Conservation (phyloP, 2,329 filamentous ascomycete genomes). For the Fusarium decemcellulare region DNA sequence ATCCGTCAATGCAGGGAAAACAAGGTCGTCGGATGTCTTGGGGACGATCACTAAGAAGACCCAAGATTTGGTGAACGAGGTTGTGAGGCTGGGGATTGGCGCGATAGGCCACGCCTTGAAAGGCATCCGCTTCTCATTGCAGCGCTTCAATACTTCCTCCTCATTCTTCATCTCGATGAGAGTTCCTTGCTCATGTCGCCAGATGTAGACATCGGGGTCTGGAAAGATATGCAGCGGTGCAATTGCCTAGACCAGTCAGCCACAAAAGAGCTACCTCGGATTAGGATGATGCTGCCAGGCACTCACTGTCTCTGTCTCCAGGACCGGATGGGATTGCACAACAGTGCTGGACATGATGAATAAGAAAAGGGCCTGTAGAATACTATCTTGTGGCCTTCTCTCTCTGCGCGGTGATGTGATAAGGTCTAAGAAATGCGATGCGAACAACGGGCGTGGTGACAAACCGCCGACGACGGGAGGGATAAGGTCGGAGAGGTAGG, state of each 20-base stretch:
- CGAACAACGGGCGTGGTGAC: no score
- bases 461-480: no score
- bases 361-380: no score
- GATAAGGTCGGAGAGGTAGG: no score
- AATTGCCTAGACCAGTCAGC: slow-evolving; percentile 22
- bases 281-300: background rate
- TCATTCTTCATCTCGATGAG: slow-evolving; percentile 54
- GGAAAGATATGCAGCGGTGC: slow-evolving; percentile 39
- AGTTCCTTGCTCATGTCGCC: slow-evolving; percentile 50
- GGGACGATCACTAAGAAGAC: slow-evolving; percentile 49
- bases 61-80: slow-evolving; percentile 51
- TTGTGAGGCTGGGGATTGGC: slow-evolving; percentile 47
- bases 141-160: slow-evolving; percentile 36
- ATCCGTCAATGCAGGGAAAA: slow-evolving; percentile 49
- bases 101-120: slow-evolving; percentile 51
- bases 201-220: slow-evolving; percentile 43
- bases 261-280: background rate
- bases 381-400: no score
- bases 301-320: slow-evolving; percentile 12
- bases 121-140: slow-evolving; percentile 41
- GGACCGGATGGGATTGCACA: background rate
- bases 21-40: slow-evolving; percentile 20
- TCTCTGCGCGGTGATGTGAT: no score
- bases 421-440: no score
- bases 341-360: slow-evolving; percentile 6